Conservation (phyloP, 371 early-diverging fungal genomes). For the Mucor ambiguus region DNA sequence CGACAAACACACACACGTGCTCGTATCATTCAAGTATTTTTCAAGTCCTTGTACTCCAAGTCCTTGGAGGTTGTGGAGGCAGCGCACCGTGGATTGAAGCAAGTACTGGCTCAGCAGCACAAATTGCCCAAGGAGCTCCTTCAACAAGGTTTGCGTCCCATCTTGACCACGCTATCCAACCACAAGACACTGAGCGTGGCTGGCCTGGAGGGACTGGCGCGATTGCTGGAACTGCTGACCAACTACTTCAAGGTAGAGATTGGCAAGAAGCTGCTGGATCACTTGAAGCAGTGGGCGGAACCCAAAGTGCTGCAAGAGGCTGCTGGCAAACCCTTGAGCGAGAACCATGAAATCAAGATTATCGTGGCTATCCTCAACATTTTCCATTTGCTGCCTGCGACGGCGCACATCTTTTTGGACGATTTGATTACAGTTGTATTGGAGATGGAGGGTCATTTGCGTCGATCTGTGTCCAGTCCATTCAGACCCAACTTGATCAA, state of each 20-base stretch:
- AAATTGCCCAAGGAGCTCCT: slow-evolving; percentile 95
- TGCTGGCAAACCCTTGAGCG: slow-evolving; percentile 80
- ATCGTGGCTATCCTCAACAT: slow-evolving; percentile 94
- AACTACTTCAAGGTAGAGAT: slow-evolving; percentile 99
- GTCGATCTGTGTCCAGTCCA: slow-evolving; percentile 87
- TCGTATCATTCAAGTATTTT: slow-evolving; percentile 95
- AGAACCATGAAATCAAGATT: slow-evolving; percentile 89
- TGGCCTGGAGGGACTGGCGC: slow-evolving; percentile 91
- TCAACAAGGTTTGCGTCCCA: slow-evolving; percentile 96
- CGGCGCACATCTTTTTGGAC: slow-evolving; percentile 91
- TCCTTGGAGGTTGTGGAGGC: slow-evolving; percentile 93
- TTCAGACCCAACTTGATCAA: slow-evolving; percentile 90
- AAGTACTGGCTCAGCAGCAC: slow-evolving; percentile 84
- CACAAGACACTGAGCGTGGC: slow-evolving; percentile 91
- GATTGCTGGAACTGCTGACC: slow-evolving; percentile 90
- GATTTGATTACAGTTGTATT: slow-evolving; percentile 86
- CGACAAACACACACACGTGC: slow-evolving; percentile 78
- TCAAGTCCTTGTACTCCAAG: slow-evolving; percentile 95
- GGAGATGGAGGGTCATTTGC: slow-evolving; percentile 80
- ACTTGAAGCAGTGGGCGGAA: slow-evolving; percentile 91
- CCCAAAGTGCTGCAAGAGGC: slow-evolving; percentile 81
- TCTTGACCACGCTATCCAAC: slow-evolving; percentile 92
- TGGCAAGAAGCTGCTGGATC: slow-evolving; percentile 96
- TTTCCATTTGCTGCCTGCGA: slow-evolving; percentile 89
- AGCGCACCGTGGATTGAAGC: slow-evolving; percentile 91